These are phyloP conservation scores for Ceratocystis variospora DNA, from an alignment of 2,329 filamentous ascomycete species.

Conservation along the genomic window DNA sequence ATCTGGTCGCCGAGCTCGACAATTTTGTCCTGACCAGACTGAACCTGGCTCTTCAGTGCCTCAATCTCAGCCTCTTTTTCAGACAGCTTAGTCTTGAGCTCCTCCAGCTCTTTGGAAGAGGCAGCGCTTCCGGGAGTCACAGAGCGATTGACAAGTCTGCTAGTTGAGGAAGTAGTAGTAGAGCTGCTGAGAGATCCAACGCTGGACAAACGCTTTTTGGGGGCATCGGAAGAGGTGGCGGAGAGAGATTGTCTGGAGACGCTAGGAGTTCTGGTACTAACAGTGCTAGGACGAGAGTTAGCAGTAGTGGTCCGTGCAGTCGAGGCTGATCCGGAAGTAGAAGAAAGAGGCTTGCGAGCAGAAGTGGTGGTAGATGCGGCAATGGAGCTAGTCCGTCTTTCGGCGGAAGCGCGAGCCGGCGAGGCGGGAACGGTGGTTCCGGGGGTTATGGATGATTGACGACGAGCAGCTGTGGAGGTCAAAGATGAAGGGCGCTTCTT, in stretches of 20 bases:
- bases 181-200: constrained; percentile 27
- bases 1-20: constrained; percentile 40
- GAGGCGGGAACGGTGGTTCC: constrained; percentile 23
- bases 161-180: constrained; percentile 27
- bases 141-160: constrained; percentile 25
- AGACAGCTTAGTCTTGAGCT: constrained; percentile 45
- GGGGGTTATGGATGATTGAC: constrained; percentile 25
- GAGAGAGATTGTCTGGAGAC: constrained; percentile 27
- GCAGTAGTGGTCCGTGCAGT: constrained; percentile 7
- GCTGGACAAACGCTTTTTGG: constrained; percentile 45
- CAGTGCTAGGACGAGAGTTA: constrained; percentile 20
- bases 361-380: constrained; percentile 26
- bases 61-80: constrained; percentile 45
- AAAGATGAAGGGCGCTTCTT: constrained; percentile 27
- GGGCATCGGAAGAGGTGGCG: constrained; percentile 30
- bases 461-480: constrained; percentile 25
- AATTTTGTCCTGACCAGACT: constrained; percentile 42
- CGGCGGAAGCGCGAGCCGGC: constrained; percentile 26
- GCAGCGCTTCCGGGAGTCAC: constrained; percentile 26
- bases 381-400: constrained; percentile 26
- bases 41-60: constrained; percentile 42
- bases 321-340: constrained; percentile 7
- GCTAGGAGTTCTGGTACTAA: constrained; percentile 25
- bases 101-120: constrained; percentile 43
- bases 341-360: constrained; percentile 16